Base-by-base conservation (phyloP, 2,329 filamentous ascomycete genomes). In the Phyllosticta citribraziliensis region DNA sequence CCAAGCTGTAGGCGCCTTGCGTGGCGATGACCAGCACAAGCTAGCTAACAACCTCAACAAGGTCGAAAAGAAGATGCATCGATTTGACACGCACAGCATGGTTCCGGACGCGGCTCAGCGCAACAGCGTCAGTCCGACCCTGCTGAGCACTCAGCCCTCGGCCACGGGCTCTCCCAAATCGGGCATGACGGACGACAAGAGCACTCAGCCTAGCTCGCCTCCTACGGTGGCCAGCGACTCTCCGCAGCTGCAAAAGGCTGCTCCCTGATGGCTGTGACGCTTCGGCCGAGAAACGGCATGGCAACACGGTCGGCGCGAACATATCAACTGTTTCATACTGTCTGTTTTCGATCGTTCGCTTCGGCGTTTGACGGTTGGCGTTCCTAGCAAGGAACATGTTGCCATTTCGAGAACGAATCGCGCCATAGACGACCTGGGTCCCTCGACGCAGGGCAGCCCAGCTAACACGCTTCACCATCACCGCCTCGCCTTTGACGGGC, bases 41-140 rank as follows among this genome's bases (percentile, higher is more conserved):
- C 58, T 60, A 55, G 33, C 58, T 56, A 61, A 61, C 40, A 54
- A 61, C 22, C 40, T 61, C 54, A 50, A 61, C 55, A 56, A 56
- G 70, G 76, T 80, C 56, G 78, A 80, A 64, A 78, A 78, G 69
- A 78, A 78, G 66, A 77, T 80, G 77, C 74, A 77, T 64, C 72
- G 74, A 52, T 75, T 73, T 62, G 71, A 73, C 52, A 68, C 68
- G 33, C 65, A 68, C 40, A 69, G 74, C 59, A 57, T 61, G 47
- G 54, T 64, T 17, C 68, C 67, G 22, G 67, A 68, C 8, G 68
- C 66, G 0, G 66, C 68, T 54, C 66, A 66, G 25, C 65, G 66
- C 56, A 68, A 65, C 47, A 64, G 64, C 22, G 30, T 56, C 20
- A 61, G 58, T 50, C 58, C 58, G 27, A 56, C 58, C 12, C 40